Conservation (phyloP, 2,329 filamentous ascomycete species). For the Trichoderma sp. region DNA sequence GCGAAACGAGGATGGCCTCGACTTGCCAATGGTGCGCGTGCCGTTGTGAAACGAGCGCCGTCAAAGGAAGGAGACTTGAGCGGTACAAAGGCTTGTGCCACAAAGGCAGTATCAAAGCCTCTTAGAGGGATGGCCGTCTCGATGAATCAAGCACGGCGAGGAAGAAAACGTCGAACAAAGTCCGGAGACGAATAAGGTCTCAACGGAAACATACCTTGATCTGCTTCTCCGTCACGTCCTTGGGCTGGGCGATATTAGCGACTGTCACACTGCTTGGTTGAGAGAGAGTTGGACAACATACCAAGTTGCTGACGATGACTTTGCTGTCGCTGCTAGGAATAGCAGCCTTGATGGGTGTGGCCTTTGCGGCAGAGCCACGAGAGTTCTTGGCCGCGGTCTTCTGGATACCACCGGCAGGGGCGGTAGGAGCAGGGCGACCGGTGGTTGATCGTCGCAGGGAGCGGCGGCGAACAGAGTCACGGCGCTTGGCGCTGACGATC, state of each 20-base stretch:
- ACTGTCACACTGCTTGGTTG: not conserved
- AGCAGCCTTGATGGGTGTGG: conserved; percentile 64
- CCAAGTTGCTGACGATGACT: conserved; percentile 98
- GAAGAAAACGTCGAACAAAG: conserved; percentile 65
- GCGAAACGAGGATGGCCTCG: conserved; percentile 58
- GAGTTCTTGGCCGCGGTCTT: conserved; percentile 68
- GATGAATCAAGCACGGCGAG: conserved; percentile 41
- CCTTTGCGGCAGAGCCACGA: conserved; percentile 61
- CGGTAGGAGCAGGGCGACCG: conserved; percentile 56
- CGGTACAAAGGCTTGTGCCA: not conserved
- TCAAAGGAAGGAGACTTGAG: conserved; percentile 20
- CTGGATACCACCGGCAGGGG: conserved; percentile 82
- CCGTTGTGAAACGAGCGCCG: not conserved
- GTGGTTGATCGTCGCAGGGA: conserved; percentile 51
- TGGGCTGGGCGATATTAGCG: conserved; percentile 68
- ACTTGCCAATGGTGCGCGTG: conserved; percentile 49
- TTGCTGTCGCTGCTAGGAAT: conserved; percentile 76
- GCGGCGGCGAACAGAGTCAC: conserved; percentile 57
- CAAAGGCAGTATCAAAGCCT: conserved; percentile 1
- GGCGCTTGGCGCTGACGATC: conserved; percentile 79
- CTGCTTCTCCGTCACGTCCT: conserved; percentile 93
- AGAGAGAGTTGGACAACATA: conserved; percentile 52
- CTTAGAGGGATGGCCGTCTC: conserved; percentile 27
- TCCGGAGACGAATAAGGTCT: conserved; percentile 67
- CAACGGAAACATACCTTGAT: conserved; percentile 99